Base-by-base conservation (phyloP, 1,284 basidiomycete species). In the Violaceomyces palustris region DNA sequence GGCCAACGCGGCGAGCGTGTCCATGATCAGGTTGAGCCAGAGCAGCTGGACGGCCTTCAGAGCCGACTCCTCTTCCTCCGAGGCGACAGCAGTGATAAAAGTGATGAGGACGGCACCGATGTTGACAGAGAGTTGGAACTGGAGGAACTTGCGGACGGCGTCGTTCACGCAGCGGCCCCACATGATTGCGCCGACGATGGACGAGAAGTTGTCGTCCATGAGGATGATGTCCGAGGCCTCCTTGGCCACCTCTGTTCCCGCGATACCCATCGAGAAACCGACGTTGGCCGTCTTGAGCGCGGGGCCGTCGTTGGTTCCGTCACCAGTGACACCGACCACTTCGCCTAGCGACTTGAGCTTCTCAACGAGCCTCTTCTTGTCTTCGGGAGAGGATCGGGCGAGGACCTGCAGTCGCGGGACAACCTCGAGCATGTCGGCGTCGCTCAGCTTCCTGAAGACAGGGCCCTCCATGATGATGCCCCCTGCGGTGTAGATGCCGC, bases 91-190 rank as follows among this genome's bases (percentile, higher is more conserved):
- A 21, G 91, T 85, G 49, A 94, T 81, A 64, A 91, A 92, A 7
- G 93, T 97, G 70, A 97, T 86, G 50, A 93, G 75, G 47, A 97
- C 92, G 35, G 93, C 93, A 5, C 90, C 92, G 53, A 97, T 82
- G 78, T 97, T 98, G 68, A 88, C 88, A 8, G 88, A 90, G 58
- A 98, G 81, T 78, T 98, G 94, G 82, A 97, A 97, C 78, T 97
- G 93, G 53, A 98, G 74, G 78, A 97, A 98, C 78, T 97, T 97
- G 74, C 87, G 85, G 52, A 97, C 93, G 0, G 91, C 83, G 73
- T 98, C 93, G 75, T 96, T 97, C 56, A 98, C 92, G 73, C 90
- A 93, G 47, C 93, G 88, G 34, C 93, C 93, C 93, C 93, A 98
- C 81, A 94, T 92, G 69, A 98, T 92, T 44, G 92, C 93, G 67